These are phyloP conservation scores for Physcia stellaris DNA, from an alignment of 495 filamentous ascomycete genomes.

Conservation along the genomic window DNA sequence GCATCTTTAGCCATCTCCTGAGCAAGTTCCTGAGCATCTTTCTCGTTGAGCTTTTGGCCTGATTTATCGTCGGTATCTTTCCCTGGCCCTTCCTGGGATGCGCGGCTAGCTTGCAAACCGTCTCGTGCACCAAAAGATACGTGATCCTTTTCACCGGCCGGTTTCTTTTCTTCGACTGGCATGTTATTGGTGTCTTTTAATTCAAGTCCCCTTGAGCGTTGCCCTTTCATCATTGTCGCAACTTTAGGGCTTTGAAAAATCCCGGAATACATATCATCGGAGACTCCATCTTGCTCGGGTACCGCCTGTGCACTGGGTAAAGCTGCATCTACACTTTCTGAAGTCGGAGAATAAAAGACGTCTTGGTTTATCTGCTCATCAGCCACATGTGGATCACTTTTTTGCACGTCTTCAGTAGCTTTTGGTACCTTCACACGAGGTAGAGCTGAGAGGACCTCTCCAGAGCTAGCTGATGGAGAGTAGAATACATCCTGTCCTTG, in stretches of 20 bases:
- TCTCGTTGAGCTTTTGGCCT: conserved; percentile 4
- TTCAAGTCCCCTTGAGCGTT: conserved; percentile 10
- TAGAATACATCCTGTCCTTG: conserved; percentile 48
- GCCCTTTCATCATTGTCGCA: neutral
- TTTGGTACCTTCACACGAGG: conserved; percentile 48
- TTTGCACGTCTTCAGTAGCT: conserved; percentile 31
- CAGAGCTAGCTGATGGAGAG: conserved; percentile 29
- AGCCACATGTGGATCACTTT: conserved; percentile 18
- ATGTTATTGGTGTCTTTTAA: conserved; percentile 15
- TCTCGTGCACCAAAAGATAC: conserved; percentile 27
- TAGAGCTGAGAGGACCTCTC: conserved; percentile 36
- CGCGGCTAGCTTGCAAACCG: neutral
- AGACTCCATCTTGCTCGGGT: conserved; percentile 28
- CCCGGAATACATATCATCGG: conserved; percentile 44
- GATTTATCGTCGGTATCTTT: neutral
- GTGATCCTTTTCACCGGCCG: conserved; percentile 22
- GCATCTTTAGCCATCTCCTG: conserved; percentile 22
- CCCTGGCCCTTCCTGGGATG: neutral
- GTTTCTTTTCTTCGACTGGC: conserved; percentile 18
- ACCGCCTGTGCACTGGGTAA: conserved; percentile 13
- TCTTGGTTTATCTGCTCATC: conserved; percentile 41
- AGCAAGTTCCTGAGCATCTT: conserved; percentile 21
- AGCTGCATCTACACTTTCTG: conserved; percentile 11
- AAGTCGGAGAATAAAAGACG: conserved; percentile 34
- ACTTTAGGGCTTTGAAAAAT: conserved; percentile 49